Conservation (phyloP, 225 moss, liverwort and hornwort genomes). For the Pseudisothecium myosuroides region DNA sequence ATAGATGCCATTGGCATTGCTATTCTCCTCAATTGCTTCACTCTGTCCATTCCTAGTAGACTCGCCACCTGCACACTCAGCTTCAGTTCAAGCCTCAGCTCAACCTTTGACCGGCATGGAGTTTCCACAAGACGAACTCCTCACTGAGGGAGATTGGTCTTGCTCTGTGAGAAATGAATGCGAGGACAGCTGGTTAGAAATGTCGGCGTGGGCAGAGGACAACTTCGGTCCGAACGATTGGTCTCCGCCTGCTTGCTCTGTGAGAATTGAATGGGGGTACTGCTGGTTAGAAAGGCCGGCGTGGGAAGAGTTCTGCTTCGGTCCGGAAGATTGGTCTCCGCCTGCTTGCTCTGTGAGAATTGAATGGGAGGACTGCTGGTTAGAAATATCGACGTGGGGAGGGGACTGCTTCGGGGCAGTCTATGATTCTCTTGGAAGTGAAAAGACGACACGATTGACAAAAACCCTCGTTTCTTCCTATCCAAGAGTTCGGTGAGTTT, state of each 20-base stretch:
- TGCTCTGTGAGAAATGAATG: background rate
- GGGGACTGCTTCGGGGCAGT: fast-evolving
- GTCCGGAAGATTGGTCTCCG: background rate
- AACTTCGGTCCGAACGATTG: background rate
- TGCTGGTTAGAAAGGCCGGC: background rate
- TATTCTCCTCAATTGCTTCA: background rate
- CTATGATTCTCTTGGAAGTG: too few relatives aligned
- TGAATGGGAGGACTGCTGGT: fast-evolving
- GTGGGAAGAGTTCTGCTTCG: background rate
- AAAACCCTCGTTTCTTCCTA: background rate
- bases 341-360: background rate
- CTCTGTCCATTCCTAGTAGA: background rate
- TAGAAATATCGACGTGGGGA: background rate
- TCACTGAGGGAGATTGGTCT: background rate
- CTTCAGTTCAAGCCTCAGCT: background rate
- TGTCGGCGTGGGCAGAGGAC: background rate
- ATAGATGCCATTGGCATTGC: background rate
- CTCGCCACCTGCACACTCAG: background rate
- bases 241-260: background rate
- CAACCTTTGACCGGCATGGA: background rate
- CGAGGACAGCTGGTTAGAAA: background rate
- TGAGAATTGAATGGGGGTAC: background rate
- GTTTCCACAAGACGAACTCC: background rate
- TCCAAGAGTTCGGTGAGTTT: background rate
- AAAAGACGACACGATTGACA: background rate